Conservation (phyloP, 768 basidiomycete genomes). For the Solioccasus polychromus region DNA sequence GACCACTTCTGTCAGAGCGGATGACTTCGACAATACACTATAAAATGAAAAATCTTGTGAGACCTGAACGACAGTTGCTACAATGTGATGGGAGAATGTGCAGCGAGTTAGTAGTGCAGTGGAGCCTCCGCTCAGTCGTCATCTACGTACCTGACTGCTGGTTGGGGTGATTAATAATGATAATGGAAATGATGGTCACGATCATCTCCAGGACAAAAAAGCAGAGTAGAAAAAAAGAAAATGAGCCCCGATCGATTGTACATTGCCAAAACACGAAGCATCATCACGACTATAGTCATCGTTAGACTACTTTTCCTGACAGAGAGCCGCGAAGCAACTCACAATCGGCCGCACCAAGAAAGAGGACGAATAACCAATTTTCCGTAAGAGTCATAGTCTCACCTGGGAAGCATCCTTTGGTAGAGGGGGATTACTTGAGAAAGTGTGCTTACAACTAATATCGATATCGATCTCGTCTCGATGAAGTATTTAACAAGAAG, state of each 20-base stretch:
- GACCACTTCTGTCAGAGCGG: no score
- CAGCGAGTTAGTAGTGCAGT: no score
- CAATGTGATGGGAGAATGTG: no score
- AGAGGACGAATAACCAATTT: background rate
- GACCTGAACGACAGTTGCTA: no score
- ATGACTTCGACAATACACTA: no score
- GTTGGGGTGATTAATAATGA: no score
- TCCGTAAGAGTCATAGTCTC: background rate
- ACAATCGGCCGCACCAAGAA: constrained; percentile 6
- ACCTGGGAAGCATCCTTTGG: background rate
- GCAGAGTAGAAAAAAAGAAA: background rate
- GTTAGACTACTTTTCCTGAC: background rate
- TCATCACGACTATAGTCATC: background rate
- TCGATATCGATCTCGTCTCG: background rate
- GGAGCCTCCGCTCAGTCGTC: no score
- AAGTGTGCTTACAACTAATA: background rate
- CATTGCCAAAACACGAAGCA: constrained; percentile 4
- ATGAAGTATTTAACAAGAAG: no score
- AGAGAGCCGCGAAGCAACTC: background rate
- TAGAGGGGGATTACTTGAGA: background rate
- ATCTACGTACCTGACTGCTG: no score
- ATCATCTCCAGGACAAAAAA: background rate
- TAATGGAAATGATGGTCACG: no score
- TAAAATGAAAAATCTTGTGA: no score
- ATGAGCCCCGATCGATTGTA: background rate